Percentiles rank a stretch among this genome's conserved stretches.
Conservation (phyloP, 306 rosid species). For the Quercus mongolica region DNA sequence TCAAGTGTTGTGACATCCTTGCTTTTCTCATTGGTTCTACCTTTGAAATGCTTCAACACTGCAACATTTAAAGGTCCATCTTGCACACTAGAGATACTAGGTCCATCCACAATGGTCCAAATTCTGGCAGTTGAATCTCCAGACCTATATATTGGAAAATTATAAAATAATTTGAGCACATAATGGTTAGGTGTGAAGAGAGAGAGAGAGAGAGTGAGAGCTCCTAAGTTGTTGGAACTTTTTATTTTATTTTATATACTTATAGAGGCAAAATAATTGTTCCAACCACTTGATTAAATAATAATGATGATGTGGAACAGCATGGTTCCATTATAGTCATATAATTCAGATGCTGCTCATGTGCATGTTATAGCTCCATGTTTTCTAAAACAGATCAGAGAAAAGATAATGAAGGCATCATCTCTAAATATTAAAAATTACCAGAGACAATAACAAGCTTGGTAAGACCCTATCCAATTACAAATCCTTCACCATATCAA, state of each 20-base stretch:
- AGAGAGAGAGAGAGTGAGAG: not conserved
- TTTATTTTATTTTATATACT: not conserved
- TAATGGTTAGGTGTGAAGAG: not conserved
- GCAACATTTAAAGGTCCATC: slow-evolving; percentile 32
- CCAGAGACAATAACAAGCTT: not conserved
- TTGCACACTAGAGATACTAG: slow-evolving; percentile 33
- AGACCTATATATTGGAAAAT: slow-evolving; percentile 34
- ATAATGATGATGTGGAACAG: not conserved
- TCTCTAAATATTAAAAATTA: not conserved
- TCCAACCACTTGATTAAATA: not conserved
- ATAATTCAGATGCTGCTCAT: not conserved
- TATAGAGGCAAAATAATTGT: not conserved
- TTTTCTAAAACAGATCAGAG: not conserved
- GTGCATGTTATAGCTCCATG: not conserved
- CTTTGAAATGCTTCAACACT: slow-evolving; percentile 56
- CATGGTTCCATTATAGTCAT: not conserved
- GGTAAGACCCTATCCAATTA: not conserved
- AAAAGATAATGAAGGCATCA: not conserved
- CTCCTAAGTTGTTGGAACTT: not conserved
- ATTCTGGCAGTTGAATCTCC: slow-evolving; percentile 77
- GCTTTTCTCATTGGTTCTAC: slow-evolving; percentile 60
- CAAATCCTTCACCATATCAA: not conserved
- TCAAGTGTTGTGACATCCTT: slow-evolving; percentile 74
- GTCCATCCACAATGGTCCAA: slow-evolving; percentile 48
- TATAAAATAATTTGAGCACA: not conserved